These are phyloP conservation scores for Sorghum bicolor DNA, from an alignment of 176 grass and related monocot species.

Conservation along the genomic window DNA sequence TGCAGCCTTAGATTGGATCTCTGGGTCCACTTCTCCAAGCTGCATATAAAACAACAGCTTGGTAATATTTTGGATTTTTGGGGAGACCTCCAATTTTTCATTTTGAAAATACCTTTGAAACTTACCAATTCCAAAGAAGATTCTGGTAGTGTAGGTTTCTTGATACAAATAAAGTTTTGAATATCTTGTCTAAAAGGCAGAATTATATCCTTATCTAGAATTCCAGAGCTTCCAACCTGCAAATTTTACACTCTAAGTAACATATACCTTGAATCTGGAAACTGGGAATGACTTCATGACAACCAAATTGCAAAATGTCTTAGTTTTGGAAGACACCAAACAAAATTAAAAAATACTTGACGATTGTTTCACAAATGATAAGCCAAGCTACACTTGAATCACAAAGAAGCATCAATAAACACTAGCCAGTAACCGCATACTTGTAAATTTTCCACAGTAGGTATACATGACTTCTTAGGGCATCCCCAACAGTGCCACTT, in stretches of 20 bases:
- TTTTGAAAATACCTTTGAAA: conserved; percentile 20
- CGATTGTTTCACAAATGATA: conserved; percentile 15
- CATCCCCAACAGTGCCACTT: too few species aligned
- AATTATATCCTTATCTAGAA: conserved; percentile 36
- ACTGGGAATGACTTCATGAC: neutral
- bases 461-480: neutral
- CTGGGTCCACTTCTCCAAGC: conserved; percentile 35
- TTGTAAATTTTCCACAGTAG: neutral
- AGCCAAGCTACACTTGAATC: neutral
- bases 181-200: conserved; percentile 27
- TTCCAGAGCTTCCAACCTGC: conserved; percentile 36
- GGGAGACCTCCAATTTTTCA: neutral
- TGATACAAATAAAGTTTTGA: conserved; percentile 33
- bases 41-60: conserved; percentile 27
- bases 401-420: conserved; percentile 7
- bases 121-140: conserved; percentile 54
- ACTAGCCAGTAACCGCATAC: neutral
- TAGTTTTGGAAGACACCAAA: neutral
- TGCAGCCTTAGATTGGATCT: conserved; percentile 15
- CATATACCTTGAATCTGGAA: conserved; percentile 19
- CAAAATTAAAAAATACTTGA: neutral
- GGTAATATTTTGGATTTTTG: neutral
- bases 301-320: conserved; percentile 8
- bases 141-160: conserved; percentile 35
- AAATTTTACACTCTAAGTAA: conserved; percentile 28